Base-by-base conservation (phyloP, 148 eudicot genomes). In the Cornus suecica region DNA sequence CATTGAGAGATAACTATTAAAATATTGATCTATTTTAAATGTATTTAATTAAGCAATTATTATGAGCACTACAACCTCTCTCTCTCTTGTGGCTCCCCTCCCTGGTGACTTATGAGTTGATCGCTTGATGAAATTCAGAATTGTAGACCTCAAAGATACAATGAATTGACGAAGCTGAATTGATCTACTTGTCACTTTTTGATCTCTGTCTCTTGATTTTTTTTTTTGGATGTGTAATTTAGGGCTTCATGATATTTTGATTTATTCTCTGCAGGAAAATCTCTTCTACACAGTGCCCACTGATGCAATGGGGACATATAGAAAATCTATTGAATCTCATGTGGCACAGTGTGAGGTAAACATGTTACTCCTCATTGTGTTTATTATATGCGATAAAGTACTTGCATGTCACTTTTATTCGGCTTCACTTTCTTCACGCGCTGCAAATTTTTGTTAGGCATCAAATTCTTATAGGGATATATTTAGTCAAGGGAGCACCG, bases 301-400 rank as follows among this genome's bases (percentile, higher is more conserved):
- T 78, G 94, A 94, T 73, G 87, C 97, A n/a, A 89, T 92, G 86
- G 94, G 85, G 76, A 73, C 82, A 52, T 94, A 94, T 74, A 85
- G 88, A 80, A 88, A 78, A 65, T 91, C 88, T 31, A 83, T 95
- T 79, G 97, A 88, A 80, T 87, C 89, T 64, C 84, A 85, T 88
- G 75, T 91, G 78, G 75, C 73, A 34, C 86, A 82, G 54, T 77
- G 48, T 74, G 91, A 92, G 97, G 99, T 92, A 88, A 25, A 32
- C 45, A 52, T 4, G 29, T 51, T 27, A 15, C 37, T 45, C 63
- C 5, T 45, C 18, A 18, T 29, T 29, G 8, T 63, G 32, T 73
- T 63, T 73, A 32, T 37, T 62, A 9, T 28, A 5, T 26, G 26
- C n/a, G 56, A 48, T 42, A 22, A 23, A 74, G 34, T 62, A 73